These are phyloP conservation scores for Chaetomiaceae sp. DNA, from an alignment of 2,329 filamentous ascomycete genomes.

Conservation along the genomic window DNA sequence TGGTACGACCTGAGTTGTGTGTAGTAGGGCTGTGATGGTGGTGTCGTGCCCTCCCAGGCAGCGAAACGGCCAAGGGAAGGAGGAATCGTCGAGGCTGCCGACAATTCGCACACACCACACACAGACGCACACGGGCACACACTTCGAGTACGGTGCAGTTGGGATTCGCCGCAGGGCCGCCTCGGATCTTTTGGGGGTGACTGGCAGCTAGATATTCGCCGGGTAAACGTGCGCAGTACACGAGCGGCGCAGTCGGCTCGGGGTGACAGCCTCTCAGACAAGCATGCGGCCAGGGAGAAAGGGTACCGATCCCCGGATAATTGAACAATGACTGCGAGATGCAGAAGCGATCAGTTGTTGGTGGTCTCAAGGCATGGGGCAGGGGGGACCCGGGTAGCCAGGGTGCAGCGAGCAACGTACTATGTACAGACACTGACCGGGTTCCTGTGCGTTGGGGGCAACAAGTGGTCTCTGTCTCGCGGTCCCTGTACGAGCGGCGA, in stretches of 20 bases:
- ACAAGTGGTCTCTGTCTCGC: slow-evolving; percentile 12
- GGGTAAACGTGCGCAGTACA: slow-evolving; percentile 23
- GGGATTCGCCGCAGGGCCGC: slow-evolving; percentile 11
- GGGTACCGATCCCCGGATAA: slow-evolving; percentile 24
- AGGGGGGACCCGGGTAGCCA: slow-evolving; percentile 8
- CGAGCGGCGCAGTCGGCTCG: slow-evolving; percentile 23
- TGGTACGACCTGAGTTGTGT: slow-evolving; percentile 10
- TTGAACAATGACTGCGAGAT: slow-evolving; percentile 22
- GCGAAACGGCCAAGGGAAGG: not conserved
- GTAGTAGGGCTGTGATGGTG: slow-evolving; percentile 3
- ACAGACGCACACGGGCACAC: no score
- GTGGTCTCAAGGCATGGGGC: slow-evolving; percentile 12
- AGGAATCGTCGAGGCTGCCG: not conserved
- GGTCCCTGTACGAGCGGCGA: not conserved
- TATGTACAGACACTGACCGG: slow-evolving; percentile 13
- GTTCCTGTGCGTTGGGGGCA: slow-evolving; percentile 16
- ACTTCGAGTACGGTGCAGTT: slow-evolving; percentile 3
- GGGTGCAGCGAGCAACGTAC: slow-evolving; percentile 15
- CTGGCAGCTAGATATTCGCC: slow-evolving; percentile 24
- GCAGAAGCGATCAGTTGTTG: slow-evolving; percentile 23
- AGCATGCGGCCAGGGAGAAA: slow-evolving; percentile 21
- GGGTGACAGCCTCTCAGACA: slow-evolving; percentile 16
- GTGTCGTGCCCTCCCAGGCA: slow-evolving; percentile 14
- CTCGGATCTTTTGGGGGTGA: slow-evolving; percentile 13
- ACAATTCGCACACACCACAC: not conserved